phyloP scores from a whole-genome alignment of 257 asterid species.

The Nicotiana tomentosiformis region DNA sequence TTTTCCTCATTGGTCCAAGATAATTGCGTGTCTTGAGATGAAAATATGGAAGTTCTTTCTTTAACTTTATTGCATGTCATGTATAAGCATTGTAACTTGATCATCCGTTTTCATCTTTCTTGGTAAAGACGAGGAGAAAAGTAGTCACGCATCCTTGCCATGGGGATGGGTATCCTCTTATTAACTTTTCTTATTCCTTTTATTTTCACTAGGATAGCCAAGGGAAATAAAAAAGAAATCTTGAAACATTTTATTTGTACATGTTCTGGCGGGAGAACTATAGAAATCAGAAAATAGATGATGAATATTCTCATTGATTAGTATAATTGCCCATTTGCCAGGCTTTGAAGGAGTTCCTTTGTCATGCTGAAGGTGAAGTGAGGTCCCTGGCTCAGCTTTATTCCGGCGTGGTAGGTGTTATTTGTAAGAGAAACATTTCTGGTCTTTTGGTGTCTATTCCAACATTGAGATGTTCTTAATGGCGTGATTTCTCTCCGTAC shows the following conservation, averaged over 20 bases:
- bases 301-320: background rate
- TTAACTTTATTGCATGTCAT: background rate
- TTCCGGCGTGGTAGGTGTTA: slow-evolving; percentile 76
- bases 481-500: background rate
- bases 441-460: background rate
- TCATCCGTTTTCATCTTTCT: background rate
- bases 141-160: background rate
- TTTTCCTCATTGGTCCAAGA: slow-evolving; percentile 1
- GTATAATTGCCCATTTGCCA: slow-evolving; percentile 17
- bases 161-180: background rate
- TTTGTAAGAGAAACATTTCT: slow-evolving; percentile 1
- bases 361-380: slow-evolving; percentile 86
- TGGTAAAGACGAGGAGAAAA: background rate
- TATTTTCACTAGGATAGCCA: background rate
- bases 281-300: background rate
- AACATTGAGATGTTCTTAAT: background rate
- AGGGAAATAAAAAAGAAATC: background rate
- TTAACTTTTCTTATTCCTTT: background rate
- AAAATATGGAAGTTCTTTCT: background rate
- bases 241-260: background rate
- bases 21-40: background rate
- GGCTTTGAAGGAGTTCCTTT: slow-evolving; percentile 83
- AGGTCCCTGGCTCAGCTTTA: slow-evolving; percentile 83
- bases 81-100: background rate
- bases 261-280: background rate